Base-by-base conservation (phyloP, 192 early-diverging fungal species). In the Backusella westeae region DNA sequence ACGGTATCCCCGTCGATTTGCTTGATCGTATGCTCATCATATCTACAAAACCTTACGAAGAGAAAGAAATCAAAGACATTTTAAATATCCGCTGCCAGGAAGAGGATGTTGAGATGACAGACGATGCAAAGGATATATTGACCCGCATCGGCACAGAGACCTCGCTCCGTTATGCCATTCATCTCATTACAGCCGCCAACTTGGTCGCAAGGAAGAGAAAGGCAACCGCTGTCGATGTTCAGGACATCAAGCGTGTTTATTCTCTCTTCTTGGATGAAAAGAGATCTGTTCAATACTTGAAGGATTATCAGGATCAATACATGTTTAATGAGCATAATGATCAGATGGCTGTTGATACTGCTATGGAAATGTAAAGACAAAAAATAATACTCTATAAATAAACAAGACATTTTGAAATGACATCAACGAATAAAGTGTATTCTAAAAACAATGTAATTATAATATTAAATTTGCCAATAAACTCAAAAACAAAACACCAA, bases 1-100 rank as follows among this genome's bases (percentile, higher is more conserved):
- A 99, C 77, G 98, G 98, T 73, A 93, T 99, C 77, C 98, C 98
- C 2, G 89, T 97, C 23, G 98, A 99, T 88, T 87, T 99, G 23
- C 85, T 98, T 71, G 98, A 99, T 82, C 91, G 98, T 34, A 85
- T 98, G 66, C 90, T 97, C 67, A 99, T 98, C 78, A 98, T 99
- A 72, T 91, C 95, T 75, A 99, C 98, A 32, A 82, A 90, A 49
- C 89, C 96, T 9, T 98, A 98, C 84, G 90, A 86, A 41, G 89
- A 91, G 73, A 87, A 92, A 2, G 97, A 98, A 69, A 91, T 98
- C 74, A 89, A 88, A 72, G 87, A 94, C 75, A 98, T 99, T 77
- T 82, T 99, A 67, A 88, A 87, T 56, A 99, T 97, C 78, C 81
- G 85, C 42, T 95, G 94, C 65, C 91, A 96, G 34, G 95, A 96